Percentiles rank a stretch among this genome's conserved stretches.
Evolutionary conservation across 2,329 filamentous ascomycete genomes (phyloP).

Genomic region (Fusarium austroafricanum): DNA sequence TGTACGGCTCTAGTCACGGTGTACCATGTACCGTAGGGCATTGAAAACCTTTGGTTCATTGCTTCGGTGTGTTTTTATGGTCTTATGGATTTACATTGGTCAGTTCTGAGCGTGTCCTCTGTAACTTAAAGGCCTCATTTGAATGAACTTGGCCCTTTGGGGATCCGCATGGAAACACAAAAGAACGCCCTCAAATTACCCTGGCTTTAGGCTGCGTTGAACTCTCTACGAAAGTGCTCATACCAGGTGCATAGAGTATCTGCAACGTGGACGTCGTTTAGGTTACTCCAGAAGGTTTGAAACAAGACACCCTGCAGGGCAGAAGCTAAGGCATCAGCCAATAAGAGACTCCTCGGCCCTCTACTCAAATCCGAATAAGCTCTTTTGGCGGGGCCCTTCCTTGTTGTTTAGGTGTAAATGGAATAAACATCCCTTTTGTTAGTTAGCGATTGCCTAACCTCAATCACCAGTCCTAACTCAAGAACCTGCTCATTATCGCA

Average conservation of each 20-base stretch:
- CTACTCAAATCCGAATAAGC: conserved; percentile 15
- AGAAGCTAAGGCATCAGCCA: conserved; percentile 1
- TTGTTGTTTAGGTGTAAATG: not conserved
- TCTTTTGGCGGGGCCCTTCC: conserved; percentile 11
- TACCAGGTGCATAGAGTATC: not conserved
- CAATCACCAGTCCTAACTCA: not conserved
- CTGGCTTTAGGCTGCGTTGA: not conserved
- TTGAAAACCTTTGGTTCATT: not conserved
- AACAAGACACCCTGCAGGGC: conserved; percentile 20
- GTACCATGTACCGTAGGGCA: not conserved
- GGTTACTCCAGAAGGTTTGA: conserved; percentile 7
- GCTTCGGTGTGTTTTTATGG: not conserved
- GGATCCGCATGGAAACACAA: not conserved
- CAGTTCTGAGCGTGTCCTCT: not conserved
- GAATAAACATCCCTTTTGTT: not conserved
- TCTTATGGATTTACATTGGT: not conserved
- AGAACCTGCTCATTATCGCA: not conserved
- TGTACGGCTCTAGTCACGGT: not conserved
- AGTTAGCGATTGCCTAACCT: not conserved
- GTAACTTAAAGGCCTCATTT: not conserved
- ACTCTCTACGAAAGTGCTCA: not conserved
- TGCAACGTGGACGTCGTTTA: not conserved
- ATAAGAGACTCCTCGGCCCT: not conserved
- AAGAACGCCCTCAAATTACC: not conserved
- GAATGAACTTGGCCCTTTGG: not conserved